These are phyloP conservation scores for Paramecium sexaurelia DNA, from an alignment of 73 alveolate genomes.

Conservation along the genomic window DNA sequence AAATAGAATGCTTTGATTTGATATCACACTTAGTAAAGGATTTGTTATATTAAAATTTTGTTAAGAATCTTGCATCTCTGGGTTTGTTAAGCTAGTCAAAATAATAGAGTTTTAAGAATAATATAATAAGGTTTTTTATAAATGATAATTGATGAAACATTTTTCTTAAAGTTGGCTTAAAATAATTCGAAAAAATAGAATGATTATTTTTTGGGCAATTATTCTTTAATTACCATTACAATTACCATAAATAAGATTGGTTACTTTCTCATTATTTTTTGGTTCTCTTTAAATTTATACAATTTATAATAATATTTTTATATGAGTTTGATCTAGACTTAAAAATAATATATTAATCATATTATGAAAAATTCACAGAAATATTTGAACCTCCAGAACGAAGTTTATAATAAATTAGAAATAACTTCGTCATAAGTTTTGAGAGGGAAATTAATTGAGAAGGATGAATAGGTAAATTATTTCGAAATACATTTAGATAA, in stretches of 20 bases:
- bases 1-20: no score
- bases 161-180: background rate
- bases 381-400: background rate
- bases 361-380: background rate
- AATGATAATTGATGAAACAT: no score
- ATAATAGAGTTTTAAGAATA: no score
- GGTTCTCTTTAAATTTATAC: background rate
- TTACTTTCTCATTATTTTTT: background rate
- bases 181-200: background rate
- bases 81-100: no score
- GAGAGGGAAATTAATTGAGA: background rate
- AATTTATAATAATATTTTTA: background rate
- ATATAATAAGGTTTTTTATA: no score
- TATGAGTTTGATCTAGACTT: background rate
- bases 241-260: background rate
- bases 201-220: no score
- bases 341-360: background rate
- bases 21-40: no score
- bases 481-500: background rate
- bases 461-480: background rate
- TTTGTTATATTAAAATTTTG: no score
- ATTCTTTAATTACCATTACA: no score
- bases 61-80: no score
- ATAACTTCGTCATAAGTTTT: slow-evolving; percentile 9
- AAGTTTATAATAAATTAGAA: slow-evolving; percentile 5